phyloP scores from a whole-genome alignment of 108 stramenopile genomes.

The Cylindrotheca closterium region DNA sequence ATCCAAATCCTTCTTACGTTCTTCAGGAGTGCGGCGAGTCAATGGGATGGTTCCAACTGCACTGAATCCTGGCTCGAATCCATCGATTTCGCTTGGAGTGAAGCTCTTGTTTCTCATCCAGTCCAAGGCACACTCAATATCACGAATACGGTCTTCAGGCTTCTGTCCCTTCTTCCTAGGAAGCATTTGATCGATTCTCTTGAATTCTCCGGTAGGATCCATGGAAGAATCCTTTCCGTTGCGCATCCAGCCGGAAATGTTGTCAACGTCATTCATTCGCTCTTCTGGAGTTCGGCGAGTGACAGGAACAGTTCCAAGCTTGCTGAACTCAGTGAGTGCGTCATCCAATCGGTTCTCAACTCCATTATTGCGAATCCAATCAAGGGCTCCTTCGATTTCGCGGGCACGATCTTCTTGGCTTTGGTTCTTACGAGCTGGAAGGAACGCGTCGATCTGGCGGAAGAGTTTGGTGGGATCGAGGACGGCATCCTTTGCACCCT shows the following conservation, averaged over 20 bases:
- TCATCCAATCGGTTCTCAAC: neutral
- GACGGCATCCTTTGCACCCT: slow-evolving; percentile 10
- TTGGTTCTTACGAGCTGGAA: slow-evolving; percentile 11
- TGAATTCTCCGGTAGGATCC: slow-evolving; percentile 30
- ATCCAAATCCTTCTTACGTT: slow-evolving; percentile 12
- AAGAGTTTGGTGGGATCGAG: slow-evolving; percentile 18
- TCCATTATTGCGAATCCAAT: slow-evolving; percentile 26
- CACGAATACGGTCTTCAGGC: slow-evolving; percentile 15
- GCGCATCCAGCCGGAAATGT: slow-evolving; percentile 28
- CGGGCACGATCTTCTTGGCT: slow-evolving; percentile 23
- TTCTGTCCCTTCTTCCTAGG: slow-evolving; percentile 16
- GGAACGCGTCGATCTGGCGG: slow-evolving; percentile 15
- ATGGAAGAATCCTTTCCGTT: slow-evolving; percentile 14
- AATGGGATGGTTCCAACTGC: slow-evolving; percentile 1
- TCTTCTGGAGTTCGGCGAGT: slow-evolving; percentile 19
- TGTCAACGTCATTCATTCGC: slow-evolving; percentile 11
- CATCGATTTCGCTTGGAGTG: neutral
- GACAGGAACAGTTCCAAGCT: slow-evolving; percentile 11
- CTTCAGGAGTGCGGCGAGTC: slow-evolving; percentile 10
- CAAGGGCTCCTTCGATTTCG: slow-evolving; percentile 24
- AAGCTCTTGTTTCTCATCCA: slow-evolving; percentile 14
- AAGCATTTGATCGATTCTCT: slow-evolving; percentile 19
- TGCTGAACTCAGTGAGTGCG: slow-evolving; percentile 7
- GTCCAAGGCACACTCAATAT: slow-evolving; percentile 29
- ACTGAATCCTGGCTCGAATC: neutral